Evolutionary conservation across 192 early-diverging fungal genomes (phyloP).

Genomic region (Coemansia sp.): DNA sequence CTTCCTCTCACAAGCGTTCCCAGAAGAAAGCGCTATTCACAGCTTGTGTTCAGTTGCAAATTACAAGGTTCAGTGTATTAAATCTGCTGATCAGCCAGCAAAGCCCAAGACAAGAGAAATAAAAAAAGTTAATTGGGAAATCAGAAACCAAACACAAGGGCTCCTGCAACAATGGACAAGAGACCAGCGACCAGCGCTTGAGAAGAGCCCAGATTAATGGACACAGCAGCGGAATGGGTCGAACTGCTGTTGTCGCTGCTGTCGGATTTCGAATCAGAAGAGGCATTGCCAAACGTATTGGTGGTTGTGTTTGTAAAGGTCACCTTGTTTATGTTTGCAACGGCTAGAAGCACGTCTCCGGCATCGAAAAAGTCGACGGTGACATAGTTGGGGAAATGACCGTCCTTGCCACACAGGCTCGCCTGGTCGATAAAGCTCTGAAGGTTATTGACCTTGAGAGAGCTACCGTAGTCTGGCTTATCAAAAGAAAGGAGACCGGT

Average conservation of each 20-base stretch:
- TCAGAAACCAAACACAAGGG: neutral
- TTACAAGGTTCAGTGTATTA: neutral
- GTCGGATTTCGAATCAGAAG: neutral
- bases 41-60: too few relatives aligned
- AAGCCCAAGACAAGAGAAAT: neutral
- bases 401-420: slow-evolving; percentile 50
- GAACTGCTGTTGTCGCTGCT: neutral
- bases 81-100: neutral
- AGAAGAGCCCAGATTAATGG: neutral
- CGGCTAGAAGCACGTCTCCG: slow-evolving; percentile 54
- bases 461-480: slow-evolving; percentile 57
- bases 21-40: too few relatives aligned
- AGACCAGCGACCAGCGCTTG: neutral
- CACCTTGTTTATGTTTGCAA: slow-evolving; percentile 60
- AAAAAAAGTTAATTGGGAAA: neutral
- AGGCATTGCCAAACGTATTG: slow-evolving; percentile 13
- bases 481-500: slow-evolving; percentile 39
- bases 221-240: slow-evolving; percentile 1
- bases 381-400: slow-evolving; percentile 65
- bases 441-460: slow-evolving; percentile 57
- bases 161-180: neutral
- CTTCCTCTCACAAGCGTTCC: too few relatives aligned
- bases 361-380: slow-evolving; percentile 75
- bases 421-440: slow-evolving; percentile 58
- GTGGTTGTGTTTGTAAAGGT: slow-evolving; percentile 25